These are phyloP conservation scores for Coelastrella sp. DNA, from an alignment of 139 green algal genomes.

Conservation along the genomic window DNA sequence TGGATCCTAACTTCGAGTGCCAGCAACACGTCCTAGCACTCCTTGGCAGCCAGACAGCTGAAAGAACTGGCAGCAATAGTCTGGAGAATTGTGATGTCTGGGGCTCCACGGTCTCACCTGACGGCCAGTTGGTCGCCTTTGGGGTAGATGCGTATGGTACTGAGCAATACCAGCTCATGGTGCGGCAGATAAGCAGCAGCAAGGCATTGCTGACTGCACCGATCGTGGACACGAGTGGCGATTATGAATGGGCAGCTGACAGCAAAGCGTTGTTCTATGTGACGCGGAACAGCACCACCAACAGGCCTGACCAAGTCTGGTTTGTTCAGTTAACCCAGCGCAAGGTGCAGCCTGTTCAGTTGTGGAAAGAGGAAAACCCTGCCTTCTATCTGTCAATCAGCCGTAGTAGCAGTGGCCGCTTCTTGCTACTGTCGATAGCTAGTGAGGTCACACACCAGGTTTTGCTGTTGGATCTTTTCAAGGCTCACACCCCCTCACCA, in stretches of 20 bases:
- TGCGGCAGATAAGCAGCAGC: not conserved
- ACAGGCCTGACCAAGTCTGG: slow-evolving; percentile 22
- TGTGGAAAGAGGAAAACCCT: slow-evolving; percentile 29
- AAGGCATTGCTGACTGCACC: not conserved
- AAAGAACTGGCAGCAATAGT: not conserved
- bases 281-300: slow-evolving; percentile 15
- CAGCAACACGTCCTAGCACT: not conserved
- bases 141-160: slow-evolving; percentile 24
- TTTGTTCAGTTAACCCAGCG: not conserved
- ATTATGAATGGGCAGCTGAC: slow-evolving; percentile 39
- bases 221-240: slow-evolving; percentile 20
- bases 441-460: slow-evolving; percentile 44
- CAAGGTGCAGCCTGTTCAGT: not conserved
- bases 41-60: not conserved
- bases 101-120: slow-evolving; percentile 27
- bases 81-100: slow-evolving; percentile 30
- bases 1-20: slow-evolving; percentile 31
- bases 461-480: slow-evolving; percentile 1
- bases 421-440: slow-evolving; percentile 36
- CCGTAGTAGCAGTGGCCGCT: slow-evolving; percentile 29
- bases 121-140: slow-evolving; percentile 30
- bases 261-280: slow-evolving; percentile 28
- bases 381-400: slow-evolving; percentile 41
- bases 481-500: not conserved
- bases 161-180: slow-evolving; percentile 35